These are phyloP conservation scores for Stropharia rugosoannulata DNA, from an alignment of 768 basidiomycete species.

Conservation along the genomic window DNA sequence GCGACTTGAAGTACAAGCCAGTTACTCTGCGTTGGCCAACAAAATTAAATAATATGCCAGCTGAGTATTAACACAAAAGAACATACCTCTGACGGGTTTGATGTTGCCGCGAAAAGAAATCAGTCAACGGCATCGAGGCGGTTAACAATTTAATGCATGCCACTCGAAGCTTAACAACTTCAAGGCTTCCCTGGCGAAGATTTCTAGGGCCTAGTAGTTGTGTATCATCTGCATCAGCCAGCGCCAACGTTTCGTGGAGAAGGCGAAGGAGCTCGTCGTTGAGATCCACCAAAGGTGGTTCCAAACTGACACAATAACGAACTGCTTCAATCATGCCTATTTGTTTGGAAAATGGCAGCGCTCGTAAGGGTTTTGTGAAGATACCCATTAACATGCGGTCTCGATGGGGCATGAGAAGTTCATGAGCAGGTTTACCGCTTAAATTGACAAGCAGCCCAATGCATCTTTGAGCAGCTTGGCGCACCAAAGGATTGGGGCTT, in stretches of 20 bases:
- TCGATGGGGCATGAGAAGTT: slow-evolving; percentile 81
- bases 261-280: slow-evolving; percentile 92
- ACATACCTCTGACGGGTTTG: slow-evolving; percentile 81
- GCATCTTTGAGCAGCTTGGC: slow-evolving; percentile 79
- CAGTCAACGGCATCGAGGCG: slow-evolving; percentile 92
- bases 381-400: slow-evolving; percentile 88
- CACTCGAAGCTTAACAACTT: slow-evolving; percentile 87
- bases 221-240: slow-evolving; percentile 95
- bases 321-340: slow-evolving; percentile 98
- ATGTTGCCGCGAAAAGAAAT: slow-evolving; percentile 86
- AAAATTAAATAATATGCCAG: not conserved
- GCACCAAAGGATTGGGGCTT: slow-evolving; percentile 81
- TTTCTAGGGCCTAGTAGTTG: slow-evolving; percentile 74
- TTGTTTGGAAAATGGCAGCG: slow-evolving; percentile 91
- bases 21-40: slow-evolving; percentile 58
- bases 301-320: slow-evolving; percentile 86
- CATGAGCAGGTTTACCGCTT: slow-evolving; percentile 67
- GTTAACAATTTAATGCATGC: slow-evolving; percentile 92
- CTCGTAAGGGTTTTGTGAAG: slow-evolving; percentile 94
- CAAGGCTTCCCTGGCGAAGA: slow-evolving; percentile 73
- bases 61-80: not conserved
- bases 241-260: slow-evolving; percentile 88
- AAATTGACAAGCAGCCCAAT: slow-evolving; percentile 77
- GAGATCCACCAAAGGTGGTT: slow-evolving; percentile 87
- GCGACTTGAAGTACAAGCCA: slow-evolving; percentile 95